Base-by-base conservation (phyloP, 352 stramenopile genomes). In the Pythium plurisporium region DNA sequence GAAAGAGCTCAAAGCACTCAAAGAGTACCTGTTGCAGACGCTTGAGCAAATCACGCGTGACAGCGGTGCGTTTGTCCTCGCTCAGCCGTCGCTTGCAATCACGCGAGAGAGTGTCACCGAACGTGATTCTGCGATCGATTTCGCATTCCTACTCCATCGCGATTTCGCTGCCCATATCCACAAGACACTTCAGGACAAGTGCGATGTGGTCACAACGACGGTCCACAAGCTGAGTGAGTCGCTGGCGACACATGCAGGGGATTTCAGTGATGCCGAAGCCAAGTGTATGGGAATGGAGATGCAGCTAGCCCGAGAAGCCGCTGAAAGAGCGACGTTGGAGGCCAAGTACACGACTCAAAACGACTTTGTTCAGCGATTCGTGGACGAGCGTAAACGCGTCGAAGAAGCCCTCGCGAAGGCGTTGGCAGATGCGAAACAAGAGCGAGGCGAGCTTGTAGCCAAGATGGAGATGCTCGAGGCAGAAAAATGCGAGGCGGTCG, bases 1-100 rank as follows among this genome's bases (percentile, higher is more conserved):
- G 12, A 86, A 87, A 51, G 80, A 90, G 46, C 76, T 90, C 48
- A 88, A 88, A 52, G 62, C 62, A 19, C 61, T 90, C 36, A 88
- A 88, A 53, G 80, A 90, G 31, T 87, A 69, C 52, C 54, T 90
- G 44, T 65, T 82, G 19, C 59, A 79, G 37, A 86, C 79, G 30
- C 65, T 89, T 4, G 75, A 87, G 26, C 60, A 83, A 51, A 59
- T 79, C 34, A 64, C 64, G 12, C 58, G 41, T 22, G 64, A 71
- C 36, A 60, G 47, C 30, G 17, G 73, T 5, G 62, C 46, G 20
- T 69, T 72, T 20, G 33, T 31, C 0, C 38, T 48, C 6, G 49
- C 61, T 5, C 23, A 42, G 10, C 64, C 63, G 1, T 20, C 52
- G 22, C 64, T 74, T n/a, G 23, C 37, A 4, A 38, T 66, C 17